Evolutionary conservation across 768 basidiomycete species (phyloP).

Genomic region (Mycena crocata): DNA sequence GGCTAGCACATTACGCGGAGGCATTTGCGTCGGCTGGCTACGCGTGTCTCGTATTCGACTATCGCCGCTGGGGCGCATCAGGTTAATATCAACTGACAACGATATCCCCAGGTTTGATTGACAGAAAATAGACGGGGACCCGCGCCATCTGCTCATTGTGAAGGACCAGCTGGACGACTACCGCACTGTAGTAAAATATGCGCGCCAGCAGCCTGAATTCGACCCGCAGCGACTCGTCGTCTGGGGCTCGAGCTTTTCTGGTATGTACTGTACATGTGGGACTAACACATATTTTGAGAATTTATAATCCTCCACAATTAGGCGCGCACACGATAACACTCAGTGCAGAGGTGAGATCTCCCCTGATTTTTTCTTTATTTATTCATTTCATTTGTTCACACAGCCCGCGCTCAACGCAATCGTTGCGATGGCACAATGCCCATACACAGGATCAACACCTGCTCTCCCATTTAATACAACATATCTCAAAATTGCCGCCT

Average conservation of each 20-base stretch:
- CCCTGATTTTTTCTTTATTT: neutral
- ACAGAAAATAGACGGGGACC: conserved; percentile 43
- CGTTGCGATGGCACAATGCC: conserved; percentile 49
- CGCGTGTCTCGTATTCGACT: conserved; percentile 51
- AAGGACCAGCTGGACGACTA: conserved; percentile 52
- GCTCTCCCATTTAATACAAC: conserved; percentile 19
- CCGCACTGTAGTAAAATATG: conserved; percentile 48
- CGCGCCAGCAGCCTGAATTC: conserved; percentile 42
- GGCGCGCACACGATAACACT: conserved; percentile 47
- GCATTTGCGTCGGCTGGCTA: conserved; percentile 45
- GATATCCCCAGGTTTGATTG: neutral
- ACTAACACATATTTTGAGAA: neutral
- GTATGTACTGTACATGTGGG: neutral
- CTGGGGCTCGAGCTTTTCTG: conserved; percentile 45
- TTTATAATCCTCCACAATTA: conserved; percentile 19
- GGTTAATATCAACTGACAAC: conserved; percentile 32
- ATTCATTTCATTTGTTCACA: neutral
- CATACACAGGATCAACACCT: conserved; percentile 40
- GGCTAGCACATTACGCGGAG: conserved; percentile 44
- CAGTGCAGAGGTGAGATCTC: conserved; percentile 40
- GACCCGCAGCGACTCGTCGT: conserved; percentile 45
- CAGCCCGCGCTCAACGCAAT: conserved; percentile 41
- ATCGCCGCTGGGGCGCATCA: conserved; percentile 51
- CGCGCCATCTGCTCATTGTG: conserved; percentile 42
- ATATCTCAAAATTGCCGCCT: conserved; percentile 34